These are phyloP conservation scores for Anisodus tanguticus DNA, from an alignment of 257 asterid genomes.

Conservation along the genomic window DNA sequence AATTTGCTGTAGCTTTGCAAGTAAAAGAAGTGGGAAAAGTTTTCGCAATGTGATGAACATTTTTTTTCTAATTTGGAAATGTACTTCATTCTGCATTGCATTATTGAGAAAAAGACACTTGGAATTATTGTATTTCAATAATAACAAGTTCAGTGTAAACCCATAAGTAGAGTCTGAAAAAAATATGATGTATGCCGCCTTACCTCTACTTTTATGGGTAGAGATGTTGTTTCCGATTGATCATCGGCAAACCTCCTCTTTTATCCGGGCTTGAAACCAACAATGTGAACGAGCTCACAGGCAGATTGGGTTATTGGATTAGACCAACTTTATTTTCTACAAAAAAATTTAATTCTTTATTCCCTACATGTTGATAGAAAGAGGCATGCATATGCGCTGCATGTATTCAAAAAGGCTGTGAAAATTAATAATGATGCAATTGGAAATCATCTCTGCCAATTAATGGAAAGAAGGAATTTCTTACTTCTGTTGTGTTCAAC, in stretches of 20 bases:
- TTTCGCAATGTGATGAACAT: constrained; percentile 8
- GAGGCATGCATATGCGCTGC: constrained; percentile 19
- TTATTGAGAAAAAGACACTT: constrained; percentile 20
- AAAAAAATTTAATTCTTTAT: background rate
- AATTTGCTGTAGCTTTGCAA: background rate
- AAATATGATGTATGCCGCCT: too few species aligned
- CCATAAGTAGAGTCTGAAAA: too few species aligned
- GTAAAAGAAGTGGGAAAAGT: background rate
- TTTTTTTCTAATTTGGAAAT: background rate
- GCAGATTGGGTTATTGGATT: background rate
- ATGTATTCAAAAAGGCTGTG: constrained; percentile 17
- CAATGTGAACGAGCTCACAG: too few species aligned
- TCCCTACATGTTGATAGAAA: background rate
- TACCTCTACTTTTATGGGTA: too few species aligned
- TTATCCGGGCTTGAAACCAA: too few species aligned
- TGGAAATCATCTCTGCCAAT: constrained; percentile 13
- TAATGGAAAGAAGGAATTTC: background rate
- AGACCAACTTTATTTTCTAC: background rate
- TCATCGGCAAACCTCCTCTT: too few species aligned
- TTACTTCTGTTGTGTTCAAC: background rate
- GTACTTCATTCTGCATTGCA: background rate
- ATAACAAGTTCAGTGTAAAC: too few species aligned
- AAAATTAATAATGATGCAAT: background rate
- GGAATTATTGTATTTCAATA: too few species aligned
- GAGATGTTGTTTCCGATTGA: too few species aligned